Evolutionary conservation across 768 basidiomycete species (phyloP), one percentile per base, ranked within the genome.

Genomic region (Porpolomopsis calyptriformis): DNA sequence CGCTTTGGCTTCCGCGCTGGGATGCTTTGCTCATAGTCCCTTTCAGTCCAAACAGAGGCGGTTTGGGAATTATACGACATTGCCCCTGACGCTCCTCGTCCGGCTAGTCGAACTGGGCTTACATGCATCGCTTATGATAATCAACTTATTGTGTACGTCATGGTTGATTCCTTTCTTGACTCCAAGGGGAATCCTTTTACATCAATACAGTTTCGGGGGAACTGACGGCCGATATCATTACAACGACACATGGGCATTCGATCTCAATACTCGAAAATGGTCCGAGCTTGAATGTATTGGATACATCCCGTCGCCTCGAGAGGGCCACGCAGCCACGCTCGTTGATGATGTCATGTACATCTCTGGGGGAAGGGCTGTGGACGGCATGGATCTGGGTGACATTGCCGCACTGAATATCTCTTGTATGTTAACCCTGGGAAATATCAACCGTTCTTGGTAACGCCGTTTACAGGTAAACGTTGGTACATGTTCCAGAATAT

Each of bases 401-500:
- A 65, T 99, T 19, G 89, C 92, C 0, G 96, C 96, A 2, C 98
- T 99, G 72, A 97, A 94, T 66, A 80, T 99, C 49, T 82, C 90
- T 9, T 97, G 94, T 98, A 54, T 57, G 93, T 19, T 49, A 45
- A 29, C 39, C 36, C 43, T 22, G 25, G 37, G 43, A 52, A 40
- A 53, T 44, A 23, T 34, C 49, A 39, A n/a, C n/a, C n/a, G 20
- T 9, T 14, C 37, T 39, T 24, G 60, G 6, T 25, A 23, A 18
- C 16, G 23, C 20, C 16, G 35, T n/a, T n/a, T n/a, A n/a, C 34
- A 97, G 94, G 92, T 64, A 87, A 91, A 58, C 76, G 96, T 55
- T 99, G 96, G 96, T 99, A 93, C 67, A 98, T 93, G 90, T 99
- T 99, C 71, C 92, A 97, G 64, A 96, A 97, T 59, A 99, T 99